These are phyloP conservation scores for Hirsutella thompsonii DNA, from an alignment of 2,329 filamentous ascomycete genomes.

Conservation along the genomic window DNA sequence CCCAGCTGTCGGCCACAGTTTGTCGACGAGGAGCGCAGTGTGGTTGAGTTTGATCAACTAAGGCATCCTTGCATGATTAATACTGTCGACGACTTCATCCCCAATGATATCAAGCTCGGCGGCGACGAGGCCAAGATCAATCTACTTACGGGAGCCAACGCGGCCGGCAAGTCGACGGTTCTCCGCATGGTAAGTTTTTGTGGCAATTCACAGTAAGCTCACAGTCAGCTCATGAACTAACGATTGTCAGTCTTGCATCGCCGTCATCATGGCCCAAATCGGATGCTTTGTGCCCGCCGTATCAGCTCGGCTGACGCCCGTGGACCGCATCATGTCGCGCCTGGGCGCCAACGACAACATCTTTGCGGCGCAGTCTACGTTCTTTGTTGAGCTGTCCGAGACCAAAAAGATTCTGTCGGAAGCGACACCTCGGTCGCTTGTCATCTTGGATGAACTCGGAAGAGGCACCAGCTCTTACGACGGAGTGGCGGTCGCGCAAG, in stretches of 20 bases:
- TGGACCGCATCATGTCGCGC: conserved; percentile 97
- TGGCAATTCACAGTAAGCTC: background rate
- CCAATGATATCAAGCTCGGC: conserved; percentile 82
- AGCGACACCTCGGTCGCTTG: conserved; percentile 83
- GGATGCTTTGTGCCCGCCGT: conserved; percentile 83
- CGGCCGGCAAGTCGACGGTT: conserved; percentile 92
- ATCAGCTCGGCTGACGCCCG: conserved; percentile 72
- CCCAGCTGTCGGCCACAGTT: conserved; percentile 86
- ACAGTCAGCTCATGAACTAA: background rate
- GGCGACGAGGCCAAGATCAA: conserved; percentile 74
- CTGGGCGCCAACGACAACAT: conserved; percentile 98
- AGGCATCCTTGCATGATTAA: conserved; percentile 91
- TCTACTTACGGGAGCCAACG: conserved; percentile 88
- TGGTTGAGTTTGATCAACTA: conserved; percentile 84
- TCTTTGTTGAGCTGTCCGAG: conserved; percentile 94
- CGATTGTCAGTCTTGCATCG: conserved; percentile 62
- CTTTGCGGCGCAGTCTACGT: conserved; percentile 93
- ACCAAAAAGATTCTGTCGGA: conserved; percentile 97
- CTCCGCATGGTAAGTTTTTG: conserved; percentile 65
- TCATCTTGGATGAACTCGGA: conserved; percentile 93
- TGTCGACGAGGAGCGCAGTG: conserved; percentile 69
- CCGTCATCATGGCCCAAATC: conserved; percentile 94
- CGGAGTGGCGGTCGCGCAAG: conserved; percentile 90
- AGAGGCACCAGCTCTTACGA: conserved; percentile 93
- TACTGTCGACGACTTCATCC: conserved; percentile 86